Evolutionary conservation across 371 early-diverging fungal genomes (phyloP), one percentile per base, ranked within the genome.

Genomic region (Haplosporangium sp.): DNA sequence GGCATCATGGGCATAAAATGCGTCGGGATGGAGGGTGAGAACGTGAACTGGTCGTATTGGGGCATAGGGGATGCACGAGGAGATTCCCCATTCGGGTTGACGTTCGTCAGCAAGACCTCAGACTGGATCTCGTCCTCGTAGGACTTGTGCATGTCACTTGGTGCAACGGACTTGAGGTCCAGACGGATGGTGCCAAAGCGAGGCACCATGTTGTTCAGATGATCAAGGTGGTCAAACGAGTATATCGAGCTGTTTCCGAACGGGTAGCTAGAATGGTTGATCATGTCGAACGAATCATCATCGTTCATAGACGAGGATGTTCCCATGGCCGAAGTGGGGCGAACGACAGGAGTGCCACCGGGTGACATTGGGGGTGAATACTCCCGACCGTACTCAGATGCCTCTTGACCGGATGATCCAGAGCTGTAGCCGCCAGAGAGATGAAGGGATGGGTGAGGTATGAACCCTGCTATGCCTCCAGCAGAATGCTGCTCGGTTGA

Each of bases 1-100:
- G 67, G 55, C 62, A 77, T 63, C 55, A 72, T 60, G 2, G 79
- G 72, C 72, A 77, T 77, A 40, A 77, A 77, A 48, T 77, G 79
- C 0, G 59, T 71, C 63, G 77, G 71, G 53, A 77, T 77, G 13
- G 79, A 77, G 1, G 72, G 56, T 1, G 79, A 64, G 62, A 77
- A 77, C 13, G 77, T 51, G 55, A 77, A 71, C 20, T 77, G 72
- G 23, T 77, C 79, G 55, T 77, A 77, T 36, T 77, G 79, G 23
- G 64, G 65, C 64, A 77, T 72, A 16, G 75, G 71, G 11, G 68
- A 71, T 3, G 67, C 23, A 10, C 70, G 62, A 11, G 79, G 79
- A 0, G 79, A 77, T 54, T 77, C 79, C 20, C 72, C 79, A 21
- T 77, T 77, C 8, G 79, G 72, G 40, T 77, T 68, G 12, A 60